Conservation (phyloP, 306 rosid species). For the Oemleria cerasiformis region DNA sequence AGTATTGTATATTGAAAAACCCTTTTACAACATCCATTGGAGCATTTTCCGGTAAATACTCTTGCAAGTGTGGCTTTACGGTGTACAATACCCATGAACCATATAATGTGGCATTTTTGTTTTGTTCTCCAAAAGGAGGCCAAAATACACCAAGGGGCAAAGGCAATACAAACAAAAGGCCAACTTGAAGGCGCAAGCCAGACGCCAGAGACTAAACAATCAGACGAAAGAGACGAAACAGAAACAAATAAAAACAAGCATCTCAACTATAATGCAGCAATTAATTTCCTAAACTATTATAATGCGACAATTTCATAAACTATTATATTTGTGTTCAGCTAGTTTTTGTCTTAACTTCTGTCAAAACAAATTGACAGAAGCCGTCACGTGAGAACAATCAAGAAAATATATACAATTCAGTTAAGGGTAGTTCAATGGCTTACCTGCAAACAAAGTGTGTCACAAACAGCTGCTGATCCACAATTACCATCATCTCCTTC, state of each 20-base stretch:
- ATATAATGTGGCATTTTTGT: neutral
- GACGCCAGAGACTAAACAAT: neutral
- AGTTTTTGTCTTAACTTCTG: neutral
- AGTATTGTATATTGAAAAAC: too few relatives aligned
- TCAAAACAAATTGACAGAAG: neutral
- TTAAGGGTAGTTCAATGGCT: constrained; percentile 6
- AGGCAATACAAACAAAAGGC: neutral
- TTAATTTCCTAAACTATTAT: neutral
- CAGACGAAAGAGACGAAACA: neutral
- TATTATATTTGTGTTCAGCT: neutral
- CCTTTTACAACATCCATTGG: too few relatives aligned
- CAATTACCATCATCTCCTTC: constrained; percentile 45
- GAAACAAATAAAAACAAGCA: neutral
- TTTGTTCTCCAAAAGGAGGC: neutral
- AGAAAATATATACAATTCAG: neutral
- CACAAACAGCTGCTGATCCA: constrained; percentile 59
- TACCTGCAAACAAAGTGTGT: constrained; percentile 63
- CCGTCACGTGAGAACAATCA: neutral
- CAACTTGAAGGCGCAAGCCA: neutral
- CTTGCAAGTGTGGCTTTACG: too few relatives aligned
- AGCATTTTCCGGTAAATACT: too few relatives aligned
- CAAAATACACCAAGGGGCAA: neutral
- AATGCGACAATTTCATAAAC: neutral
- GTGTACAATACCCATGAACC: neutral
- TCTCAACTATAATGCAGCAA: neutral